phyloP scores from a whole-genome alignment of 495 filamentous ascomycete genomes.

The Xylaria curta region DNA sequence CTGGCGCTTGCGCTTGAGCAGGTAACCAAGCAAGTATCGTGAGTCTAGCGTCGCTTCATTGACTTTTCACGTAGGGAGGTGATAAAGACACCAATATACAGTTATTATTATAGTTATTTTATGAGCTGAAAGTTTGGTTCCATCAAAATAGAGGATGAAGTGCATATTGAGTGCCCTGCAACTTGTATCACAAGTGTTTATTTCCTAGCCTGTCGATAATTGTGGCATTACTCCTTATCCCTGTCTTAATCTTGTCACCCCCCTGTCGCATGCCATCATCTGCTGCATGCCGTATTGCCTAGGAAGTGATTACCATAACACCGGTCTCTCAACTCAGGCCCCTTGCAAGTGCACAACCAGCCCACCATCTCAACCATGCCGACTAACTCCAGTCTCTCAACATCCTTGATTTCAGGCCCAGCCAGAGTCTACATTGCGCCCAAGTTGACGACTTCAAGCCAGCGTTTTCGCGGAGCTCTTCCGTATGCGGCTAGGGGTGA shows the following conservation, averaged over 20 bases:
- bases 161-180: slow-evolving; percentile 9
- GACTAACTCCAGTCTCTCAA: neutral
- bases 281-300: slow-evolving; percentile 17
- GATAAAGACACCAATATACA: neutral
- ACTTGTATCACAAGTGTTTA: slow-evolving; percentile 15
- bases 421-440: neutral
- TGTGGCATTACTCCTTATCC: slow-evolving; percentile 22
- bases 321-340: slow-evolving; percentile 19
- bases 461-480: slow-evolving; percentile 13
- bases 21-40: neutral
- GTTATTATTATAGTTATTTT: neutral
- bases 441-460: neutral
- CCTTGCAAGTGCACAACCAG: slow-evolving; percentile 21
- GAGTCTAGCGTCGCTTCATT: neutral
- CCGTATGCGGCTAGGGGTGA: slow-evolving; percentile 8
- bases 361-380: slow-evolving; percentile 20
- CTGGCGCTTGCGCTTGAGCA: neutral
- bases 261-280: slow-evolving; percentile 26
- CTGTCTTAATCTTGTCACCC: slow-evolving; percentile 9
- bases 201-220: slow-evolving; percentile 18
- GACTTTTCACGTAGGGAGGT: neutral
- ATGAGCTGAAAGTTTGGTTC: slow-evolving; percentile 11
- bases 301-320: slow-evolving; percentile 15
- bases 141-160: neutral
- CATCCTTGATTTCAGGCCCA: neutral